A percentile compares a stretch with the other conserved stretches of the same genome.
phyloP scores from a whole-genome alignment of 371 early-diverging fungal species.

The Cokeromyces recurvatus region DNA sequence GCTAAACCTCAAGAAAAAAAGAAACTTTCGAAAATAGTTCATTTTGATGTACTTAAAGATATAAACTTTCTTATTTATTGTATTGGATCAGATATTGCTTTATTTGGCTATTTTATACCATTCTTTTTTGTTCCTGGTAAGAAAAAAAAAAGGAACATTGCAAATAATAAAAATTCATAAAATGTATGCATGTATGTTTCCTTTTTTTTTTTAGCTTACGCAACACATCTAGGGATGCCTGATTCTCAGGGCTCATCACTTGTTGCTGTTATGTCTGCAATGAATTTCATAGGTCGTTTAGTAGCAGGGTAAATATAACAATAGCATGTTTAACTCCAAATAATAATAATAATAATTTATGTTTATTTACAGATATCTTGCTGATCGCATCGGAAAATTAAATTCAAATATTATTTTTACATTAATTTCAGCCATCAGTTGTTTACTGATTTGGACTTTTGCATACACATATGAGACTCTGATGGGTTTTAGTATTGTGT shows the following conservation, averaged over 20 bases:
- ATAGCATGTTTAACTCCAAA: too few relatives aligned
- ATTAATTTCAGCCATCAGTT: conserved; percentile 39
- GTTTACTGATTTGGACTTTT: conserved; percentile 63
- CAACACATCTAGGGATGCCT: conserved; percentile 19
- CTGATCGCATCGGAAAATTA: conserved; percentile 54
- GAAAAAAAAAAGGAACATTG: too few relatives aligned
- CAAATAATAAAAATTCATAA: too few relatives aligned
- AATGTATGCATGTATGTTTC: too few relatives aligned
- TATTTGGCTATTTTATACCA: conserved; percentile 34
- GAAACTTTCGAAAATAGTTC: conserved; percentile 5
- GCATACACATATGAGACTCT: conserved; percentile 35
- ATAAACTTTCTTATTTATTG: conserved; percentile 19
- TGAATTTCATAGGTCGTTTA: conserved; percentile 26
- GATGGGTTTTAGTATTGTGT: conserved; percentile 47
- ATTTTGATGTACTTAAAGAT: conserved; percentile 10
- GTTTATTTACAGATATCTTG: too few relatives aligned
- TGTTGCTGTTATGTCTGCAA: conserved; percentile 24
- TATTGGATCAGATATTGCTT: conserved; percentile 20
- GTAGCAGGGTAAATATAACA: too few relatives aligned
- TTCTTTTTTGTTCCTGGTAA: conserved; percentile 33
- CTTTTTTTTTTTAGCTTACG: too few relatives aligned
- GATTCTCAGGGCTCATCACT: conserved; percentile 26
- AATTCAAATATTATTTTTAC: conserved; percentile 46
- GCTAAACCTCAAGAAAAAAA: conserved; percentile 7
- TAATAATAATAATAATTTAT: too few relatives aligned